phyloP scores from a whole-genome alignment of 257 asterid species.

The Nicotiana benthamiana region DNA sequence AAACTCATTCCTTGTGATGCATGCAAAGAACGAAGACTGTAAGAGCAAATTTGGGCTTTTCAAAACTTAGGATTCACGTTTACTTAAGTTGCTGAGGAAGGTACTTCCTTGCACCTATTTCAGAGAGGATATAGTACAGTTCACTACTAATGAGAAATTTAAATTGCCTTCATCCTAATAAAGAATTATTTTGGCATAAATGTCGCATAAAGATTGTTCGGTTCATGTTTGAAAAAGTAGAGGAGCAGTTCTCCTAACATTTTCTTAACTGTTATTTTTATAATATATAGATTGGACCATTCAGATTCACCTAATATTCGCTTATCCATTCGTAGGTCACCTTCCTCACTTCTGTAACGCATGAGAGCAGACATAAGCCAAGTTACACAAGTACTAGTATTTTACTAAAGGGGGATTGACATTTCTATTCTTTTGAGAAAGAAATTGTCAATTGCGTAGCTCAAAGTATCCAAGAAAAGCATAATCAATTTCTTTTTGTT shows the following conservation, averaged over 20 bases:
- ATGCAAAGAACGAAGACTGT: neutral
- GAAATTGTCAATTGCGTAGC: conserved; percentile 1
- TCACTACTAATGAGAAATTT: neutral
- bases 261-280: neutral
- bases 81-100: neutral
- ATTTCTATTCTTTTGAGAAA: neutral
- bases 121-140: neutral
- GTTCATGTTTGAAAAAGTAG: neutral
- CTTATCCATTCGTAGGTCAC: neutral
- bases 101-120: neutral
- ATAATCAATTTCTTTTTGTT: neutral
- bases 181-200: neutral
- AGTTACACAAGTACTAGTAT: neutral
- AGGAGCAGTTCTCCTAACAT: conserved; percentile 20
- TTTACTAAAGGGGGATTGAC: neutral
- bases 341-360: neutral
- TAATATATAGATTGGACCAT: neutral
- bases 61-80: neutral
- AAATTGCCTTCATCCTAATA: neutral
- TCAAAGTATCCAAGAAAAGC: neutral
- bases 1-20: neutral
- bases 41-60: neutral
- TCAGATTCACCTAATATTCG: conserved; percentile 12
- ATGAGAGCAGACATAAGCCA: neutral
- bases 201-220: neutral